Evolutionary conservation across 2,329 filamentous ascomycete genomes (phyloP), one percentile per base, ranked within the genome.

Genomic region (Fusarium zealandicum): DNA sequence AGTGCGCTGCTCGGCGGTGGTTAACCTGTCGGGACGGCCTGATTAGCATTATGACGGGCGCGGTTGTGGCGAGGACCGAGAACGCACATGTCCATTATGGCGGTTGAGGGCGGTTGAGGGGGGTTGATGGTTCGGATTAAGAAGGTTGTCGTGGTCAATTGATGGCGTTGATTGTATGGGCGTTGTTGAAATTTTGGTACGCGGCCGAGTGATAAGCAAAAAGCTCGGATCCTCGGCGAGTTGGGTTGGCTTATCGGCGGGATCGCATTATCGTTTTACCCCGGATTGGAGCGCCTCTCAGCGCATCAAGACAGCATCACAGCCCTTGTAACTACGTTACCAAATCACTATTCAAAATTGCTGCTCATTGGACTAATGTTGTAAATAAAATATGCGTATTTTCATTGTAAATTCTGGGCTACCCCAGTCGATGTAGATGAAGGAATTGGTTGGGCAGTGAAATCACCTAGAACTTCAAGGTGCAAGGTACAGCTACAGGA

Each of bases 1-100:
- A 83, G 95, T 91, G 79, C 91, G 90, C 82, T 96, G 90, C 82
- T 98, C 93, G 69, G 86, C 76, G 69, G 82, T 74, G 67, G 85
- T 90, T 73, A 96, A 89, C 74, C 81, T 82, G 57, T 63, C 61
- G 56, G 50, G 39, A 33, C n/a, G 57, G 17, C 51, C 48, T 44
- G 37, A 53, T 66, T 48, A 50, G 38, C 17, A 27, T 37, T 39
- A 20, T 9, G 18, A 14, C 17, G 17, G n/a, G 1, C 25, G 1
- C 28, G 2, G 3, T 3, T 13, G 14, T 13, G 28, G 22, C 4
- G 16, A 9, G 5, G 18, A 6, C n/a, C 5, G 6, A 18, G 27
- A 31, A 45, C 65, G 42, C 52, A 71, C 69, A 70, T 69, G 56
- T 71, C 69, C 69, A 71, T 70, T 58, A 42, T 66, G 61, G 49